phyloP scores from a whole-genome alignment of 345 rosid species.

The Litchi chinensis region DNA sequence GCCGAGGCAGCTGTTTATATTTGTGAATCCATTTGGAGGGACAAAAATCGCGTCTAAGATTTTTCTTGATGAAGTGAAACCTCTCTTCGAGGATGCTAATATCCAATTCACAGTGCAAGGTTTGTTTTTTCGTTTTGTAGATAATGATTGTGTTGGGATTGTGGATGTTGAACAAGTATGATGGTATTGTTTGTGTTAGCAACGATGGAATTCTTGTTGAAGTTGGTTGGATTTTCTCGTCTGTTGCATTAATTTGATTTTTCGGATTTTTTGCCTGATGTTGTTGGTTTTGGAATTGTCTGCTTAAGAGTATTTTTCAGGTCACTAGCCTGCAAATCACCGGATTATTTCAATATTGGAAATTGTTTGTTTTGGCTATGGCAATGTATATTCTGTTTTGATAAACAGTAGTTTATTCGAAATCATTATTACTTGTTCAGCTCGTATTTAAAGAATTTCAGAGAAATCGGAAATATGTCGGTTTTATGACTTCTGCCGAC shows the following conservation, averaged over 20 bases:
- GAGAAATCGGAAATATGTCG: neutral
- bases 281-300: neutral
- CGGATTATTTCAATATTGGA: too few species aligned
- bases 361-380: too few species aligned
- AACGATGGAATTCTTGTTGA: constrained; percentile 95
- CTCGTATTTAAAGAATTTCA: neutral
- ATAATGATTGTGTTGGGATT: neutral
- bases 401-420: neutral
- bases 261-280: too few species aligned
- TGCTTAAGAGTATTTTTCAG: neutral
- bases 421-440: neutral
- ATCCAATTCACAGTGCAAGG: constrained; percentile 73
- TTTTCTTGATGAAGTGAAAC: constrained; percentile 68
- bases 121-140: constrained; percentile 15
- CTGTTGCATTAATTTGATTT: neutral
- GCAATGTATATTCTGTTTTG: neutral
- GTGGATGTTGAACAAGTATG: constrained; percentile 33
- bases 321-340: neutral
- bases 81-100: constrained; percentile 76
- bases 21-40: constrained; percentile 93
- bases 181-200: constrained; percentile 93
- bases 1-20: constrained; percentile 60
- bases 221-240: constrained; percentile 47
- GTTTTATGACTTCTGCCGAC: neutral
- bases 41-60: constrained; percentile 67